A percentile compares a stretch with the other conserved stretches of the same genome.
Evolutionary conservation across 108 stramenopile species (phyloP).

Genomic region (Cyclotella atomus): DNA sequence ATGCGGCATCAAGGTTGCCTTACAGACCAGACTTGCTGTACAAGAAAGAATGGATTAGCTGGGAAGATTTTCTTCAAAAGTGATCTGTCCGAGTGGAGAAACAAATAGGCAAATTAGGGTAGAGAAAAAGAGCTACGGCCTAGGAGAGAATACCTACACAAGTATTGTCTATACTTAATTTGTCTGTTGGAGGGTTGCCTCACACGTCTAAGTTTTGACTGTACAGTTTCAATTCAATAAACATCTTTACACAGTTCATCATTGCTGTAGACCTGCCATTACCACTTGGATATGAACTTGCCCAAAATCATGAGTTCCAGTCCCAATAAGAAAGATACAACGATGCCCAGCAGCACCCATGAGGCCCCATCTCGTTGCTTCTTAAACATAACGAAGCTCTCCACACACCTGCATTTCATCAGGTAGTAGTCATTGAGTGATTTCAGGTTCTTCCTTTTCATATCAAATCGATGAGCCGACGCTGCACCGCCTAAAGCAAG

Average conservation of each 20-base stretch:
- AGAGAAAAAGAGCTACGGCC: too few species aligned
- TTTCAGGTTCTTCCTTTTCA: slow-evolving; percentile 16
- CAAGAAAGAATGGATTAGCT: slow-evolving; percentile 63
- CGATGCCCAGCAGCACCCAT: neutral
- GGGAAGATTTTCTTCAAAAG: slow-evolving; percentile 82
- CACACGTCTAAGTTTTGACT: too few species aligned
- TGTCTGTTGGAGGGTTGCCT: too few species aligned
- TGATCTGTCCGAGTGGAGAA: too few species aligned
- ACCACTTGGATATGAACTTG: slow-evolving; percentile 19
- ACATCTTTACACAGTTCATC: too few species aligned
- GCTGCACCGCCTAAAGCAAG: slow-evolving; percentile 11
- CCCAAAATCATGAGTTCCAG: too few species aligned
- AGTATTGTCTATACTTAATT: too few species aligned
- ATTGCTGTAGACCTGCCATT: too few species aligned
- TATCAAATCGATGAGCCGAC: slow-evolving; percentile 11
- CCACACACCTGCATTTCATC: slow-evolving; percentile 21
- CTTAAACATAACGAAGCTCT: neutral
- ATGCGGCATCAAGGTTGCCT: slow-evolving; percentile 60
- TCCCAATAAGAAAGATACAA: slow-evolving; percentile 15
- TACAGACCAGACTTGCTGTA: slow-evolving; percentile 69
- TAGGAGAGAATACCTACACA: too few species aligned
- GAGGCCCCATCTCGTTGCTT: neutral
- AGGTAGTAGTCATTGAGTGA: slow-evolving; percentile 24
- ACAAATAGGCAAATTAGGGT: too few species aligned
- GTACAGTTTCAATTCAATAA: too few species aligned